Evolutionary conservation across 371 early-diverging fungal genomes (phyloP).

Genomic region (Mucor circinelloides): DNA sequence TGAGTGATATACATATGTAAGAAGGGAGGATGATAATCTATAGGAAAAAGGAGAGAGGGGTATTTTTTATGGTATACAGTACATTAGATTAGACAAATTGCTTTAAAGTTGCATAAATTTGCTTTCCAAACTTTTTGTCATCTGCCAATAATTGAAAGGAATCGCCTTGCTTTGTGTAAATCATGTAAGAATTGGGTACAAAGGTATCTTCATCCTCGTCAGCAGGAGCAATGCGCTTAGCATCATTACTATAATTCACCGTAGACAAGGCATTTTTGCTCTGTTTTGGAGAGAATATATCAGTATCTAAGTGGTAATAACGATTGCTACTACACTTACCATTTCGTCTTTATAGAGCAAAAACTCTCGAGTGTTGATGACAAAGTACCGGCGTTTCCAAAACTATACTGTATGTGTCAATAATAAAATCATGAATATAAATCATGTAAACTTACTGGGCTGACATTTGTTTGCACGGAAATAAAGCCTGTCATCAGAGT

Average conservation of each 20-base stretch:
- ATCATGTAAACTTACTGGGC: slow-evolving; percentile 18
- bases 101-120: slow-evolving; percentile 30
- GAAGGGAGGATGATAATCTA: neutral
- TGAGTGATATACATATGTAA: neutral
- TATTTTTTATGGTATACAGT: slow-evolving; percentile 1
- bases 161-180: slow-evolving; percentile 32
- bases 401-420: slow-evolving; percentile 5
- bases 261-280: slow-evolving; percentile 46
- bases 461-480: slow-evolving; percentile 31
- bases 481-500: slow-evolving; percentile 28
- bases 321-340: slow-evolving; percentile 7
- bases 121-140: slow-evolving; percentile 33
- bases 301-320: neutral
- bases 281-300: neutral
- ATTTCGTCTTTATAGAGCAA: slow-evolving; percentile 50
- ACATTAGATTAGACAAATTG: neutral
- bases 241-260: slow-evolving; percentile 36
- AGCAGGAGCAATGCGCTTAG: slow-evolving; percentile 31
- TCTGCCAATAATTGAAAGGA: slow-evolving; percentile 46
- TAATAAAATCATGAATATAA: neutral
- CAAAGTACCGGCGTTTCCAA: slow-evolving; percentile 58
- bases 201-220: slow-evolving; percentile 45
- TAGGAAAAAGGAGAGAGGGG: neutral
- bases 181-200: slow-evolving; percentile 44
- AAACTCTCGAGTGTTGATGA: slow-evolving; percentile 33